A percentile compares a stretch with the other conserved stretches of the same genome.
Conservation (phyloP, 208 protist species). For the Strigomonas oncopelti region DNA sequence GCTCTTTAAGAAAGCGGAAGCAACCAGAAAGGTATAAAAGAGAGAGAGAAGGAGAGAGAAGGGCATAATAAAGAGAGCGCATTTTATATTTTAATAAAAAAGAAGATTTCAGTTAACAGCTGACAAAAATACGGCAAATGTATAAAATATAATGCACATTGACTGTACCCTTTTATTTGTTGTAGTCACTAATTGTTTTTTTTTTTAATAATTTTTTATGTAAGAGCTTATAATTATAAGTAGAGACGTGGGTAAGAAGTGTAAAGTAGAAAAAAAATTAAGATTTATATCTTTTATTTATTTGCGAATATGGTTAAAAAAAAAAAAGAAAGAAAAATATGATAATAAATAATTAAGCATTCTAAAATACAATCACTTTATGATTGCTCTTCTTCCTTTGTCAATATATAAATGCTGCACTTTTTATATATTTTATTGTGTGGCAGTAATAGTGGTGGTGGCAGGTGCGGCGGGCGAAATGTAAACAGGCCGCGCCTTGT, state of each 20-base stretch:
- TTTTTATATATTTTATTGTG: conserved; percentile 3
- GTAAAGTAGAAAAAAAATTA: conserved; percentile 13
- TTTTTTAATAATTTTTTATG: conserved; percentile 7
- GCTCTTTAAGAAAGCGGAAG: too few relatives aligned
- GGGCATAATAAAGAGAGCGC: too few relatives aligned
- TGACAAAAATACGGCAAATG: too few relatives aligned
- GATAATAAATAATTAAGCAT: neutral
- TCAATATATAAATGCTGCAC: neutral
- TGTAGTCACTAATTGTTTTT: too few relatives aligned
- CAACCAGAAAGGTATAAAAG: too few relatives aligned
- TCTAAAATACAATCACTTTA: neutral
- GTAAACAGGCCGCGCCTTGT: conserved; percentile 45
- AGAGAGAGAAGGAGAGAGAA: too few relatives aligned
- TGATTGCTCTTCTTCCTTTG: conserved; percentile 2
- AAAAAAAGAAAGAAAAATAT: conserved; percentile 14
- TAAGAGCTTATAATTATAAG: neutral
- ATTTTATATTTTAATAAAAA: too few relatives aligned
- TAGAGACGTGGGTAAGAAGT: neutral
- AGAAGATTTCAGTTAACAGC: neutral
- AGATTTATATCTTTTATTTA: conserved; percentile 2
- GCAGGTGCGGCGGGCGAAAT: conserved; percentile 21
- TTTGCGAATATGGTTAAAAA: conserved; percentile 11
- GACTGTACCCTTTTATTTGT: too few relatives aligned
- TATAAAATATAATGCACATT: too few relatives aligned
- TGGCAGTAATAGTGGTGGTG: neutral